Evolutionary conservation across 1,139 yeast species (phyloP), one percentile per base, ranked within the genome.

Genomic region (Sugiyamaella xylanicola): DNA sequence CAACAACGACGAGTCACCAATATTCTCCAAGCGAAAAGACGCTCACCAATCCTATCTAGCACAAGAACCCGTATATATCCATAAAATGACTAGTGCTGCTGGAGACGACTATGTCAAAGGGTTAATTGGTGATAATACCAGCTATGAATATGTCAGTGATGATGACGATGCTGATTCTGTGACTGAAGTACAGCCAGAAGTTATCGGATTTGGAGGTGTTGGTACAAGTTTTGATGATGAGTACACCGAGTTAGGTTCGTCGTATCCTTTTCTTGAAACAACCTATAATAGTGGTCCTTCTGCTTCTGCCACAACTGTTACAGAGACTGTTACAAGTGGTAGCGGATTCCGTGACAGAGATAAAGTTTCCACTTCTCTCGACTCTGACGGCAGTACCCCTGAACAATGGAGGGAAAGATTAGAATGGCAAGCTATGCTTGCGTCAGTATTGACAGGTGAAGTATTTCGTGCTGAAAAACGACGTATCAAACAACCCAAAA

Each of bases 371-470:
- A 29, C 52, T 17, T 35, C 52, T 27, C 3, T 49, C 53, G 16
- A 61, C 51, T 36, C 55, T 16, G 51, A 49, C 42, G 58, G 48
- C 25, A 63, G 63, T 32, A 61, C 81, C 54, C 88, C 86, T 62
- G 87, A 88, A 1, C 79, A 81, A 20, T 84, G 89, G 19, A 70
- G 85, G 27, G 98, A 91, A 68, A 77, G 99, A 50, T 77, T 92
- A 25, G 97, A 92, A 72, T 93, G 99, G 99, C 98, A 93, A 70
- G 83, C 95, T 0, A 90, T 93, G 97, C 77, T 93, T 48, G 81
- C 89, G 2, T 82, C 93, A 3, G 99, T 93, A 1, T 78, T 93
- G 40, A 92, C 95, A 1, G 98, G 99, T 61, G 99, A 93, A 68
- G 96, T 93, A 49, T 91, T 93, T 19, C 81, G 86, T 42, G 87